These are phyloP conservation scores for Mycena metata DNA, from an alignment of 768 basidiomycete species.

Conservation along the genomic window DNA sequence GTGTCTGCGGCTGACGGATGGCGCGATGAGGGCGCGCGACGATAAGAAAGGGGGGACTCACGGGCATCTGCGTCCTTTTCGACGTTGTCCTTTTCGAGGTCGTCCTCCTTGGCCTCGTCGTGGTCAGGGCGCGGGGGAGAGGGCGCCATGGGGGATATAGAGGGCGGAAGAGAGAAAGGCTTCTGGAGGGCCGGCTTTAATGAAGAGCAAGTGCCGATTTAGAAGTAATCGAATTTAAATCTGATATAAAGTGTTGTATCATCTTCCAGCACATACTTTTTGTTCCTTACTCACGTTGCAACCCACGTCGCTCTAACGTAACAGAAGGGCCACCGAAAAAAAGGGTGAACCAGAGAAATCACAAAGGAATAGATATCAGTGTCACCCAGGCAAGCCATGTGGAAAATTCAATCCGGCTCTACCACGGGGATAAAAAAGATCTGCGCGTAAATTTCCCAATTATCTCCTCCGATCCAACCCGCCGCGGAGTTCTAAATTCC, in stretches of 20 bases:
- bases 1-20: slow-evolving; percentile 52
- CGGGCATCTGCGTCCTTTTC: slow-evolving; percentile 48
- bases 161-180: slow-evolving; percentile 51
- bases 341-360: slow-evolving; percentile 2
- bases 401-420: not conserved
- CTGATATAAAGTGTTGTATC: not conserved
- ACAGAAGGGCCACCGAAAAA: slow-evolving; percentile 40
- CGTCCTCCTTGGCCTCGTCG: slow-evolving; percentile 51
- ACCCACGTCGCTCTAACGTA: slow-evolving; percentile 53
- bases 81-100: slow-evolving; percentile 46
- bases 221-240: slow-evolving; percentile 63
- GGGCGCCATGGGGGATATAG: slow-evolving; percentile 47
- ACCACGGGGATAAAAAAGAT: slow-evolving; percentile 15
- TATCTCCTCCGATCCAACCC: slow-evolving; percentile 1
- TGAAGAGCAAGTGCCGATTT: slow-evolving; percentile 80
- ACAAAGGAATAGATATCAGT: slow-evolving; percentile 3
- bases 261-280: slow-evolving; percentile 18
- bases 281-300: slow-evolving; percentile 60
- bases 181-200: slow-evolving; percentile 75
- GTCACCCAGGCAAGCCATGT: slow-evolving; percentile 15
- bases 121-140: slow-evolving; percentile 35
- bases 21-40: slow-evolving; percentile 42
- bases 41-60: slow-evolving; percentile 38
- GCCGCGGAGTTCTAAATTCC: slow-evolving; percentile 9
- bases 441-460: not conserved